These are phyloP conservation scores for Gracilaria vermiculophylla DNA, from an alignment of 23 red algal genomes.

Conservation along the genomic window DNA sequence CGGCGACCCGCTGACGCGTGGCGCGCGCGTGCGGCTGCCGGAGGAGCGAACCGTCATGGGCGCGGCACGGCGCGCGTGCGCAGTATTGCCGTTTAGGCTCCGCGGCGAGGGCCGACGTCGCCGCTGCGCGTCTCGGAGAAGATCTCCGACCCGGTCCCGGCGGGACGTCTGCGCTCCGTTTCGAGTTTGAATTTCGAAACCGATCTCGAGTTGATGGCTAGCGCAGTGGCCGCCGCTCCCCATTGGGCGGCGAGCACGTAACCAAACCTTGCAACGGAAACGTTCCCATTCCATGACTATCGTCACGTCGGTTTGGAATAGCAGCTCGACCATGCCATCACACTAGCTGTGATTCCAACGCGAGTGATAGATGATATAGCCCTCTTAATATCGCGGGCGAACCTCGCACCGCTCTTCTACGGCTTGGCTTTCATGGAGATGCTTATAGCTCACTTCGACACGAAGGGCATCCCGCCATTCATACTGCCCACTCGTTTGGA, in stretches of 20 bases:
- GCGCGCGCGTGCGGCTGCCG: not conserved
- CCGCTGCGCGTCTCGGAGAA: no score
- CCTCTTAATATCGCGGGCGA: no score
- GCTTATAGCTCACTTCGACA: not conserved
- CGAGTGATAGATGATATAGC: no score
- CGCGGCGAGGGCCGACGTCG: no score
- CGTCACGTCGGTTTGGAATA: no score
- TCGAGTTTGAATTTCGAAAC: slow-evolving; percentile 6
- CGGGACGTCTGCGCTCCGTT: not conserved
- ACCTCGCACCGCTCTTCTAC: no score
- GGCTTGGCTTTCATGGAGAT: no score
- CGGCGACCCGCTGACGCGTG: not conserved
- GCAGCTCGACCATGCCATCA: no score
- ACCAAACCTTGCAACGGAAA: no score
- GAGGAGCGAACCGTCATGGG: not conserved
- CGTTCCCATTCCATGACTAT: no score
- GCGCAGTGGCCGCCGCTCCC: no score
- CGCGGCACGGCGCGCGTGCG: not conserved
- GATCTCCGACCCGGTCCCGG: not conserved
- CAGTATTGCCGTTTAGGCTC: not conserved
- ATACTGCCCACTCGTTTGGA: not conserved
- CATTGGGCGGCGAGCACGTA: not conserved
- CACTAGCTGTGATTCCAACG: no score
- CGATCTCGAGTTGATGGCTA: not conserved
- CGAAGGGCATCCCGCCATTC: not conserved